These are phyloP conservation scores for Brasenia schreberi DNA, from an alignment of 164 flowering plant genomes.

Conservation along the genomic window DNA sequence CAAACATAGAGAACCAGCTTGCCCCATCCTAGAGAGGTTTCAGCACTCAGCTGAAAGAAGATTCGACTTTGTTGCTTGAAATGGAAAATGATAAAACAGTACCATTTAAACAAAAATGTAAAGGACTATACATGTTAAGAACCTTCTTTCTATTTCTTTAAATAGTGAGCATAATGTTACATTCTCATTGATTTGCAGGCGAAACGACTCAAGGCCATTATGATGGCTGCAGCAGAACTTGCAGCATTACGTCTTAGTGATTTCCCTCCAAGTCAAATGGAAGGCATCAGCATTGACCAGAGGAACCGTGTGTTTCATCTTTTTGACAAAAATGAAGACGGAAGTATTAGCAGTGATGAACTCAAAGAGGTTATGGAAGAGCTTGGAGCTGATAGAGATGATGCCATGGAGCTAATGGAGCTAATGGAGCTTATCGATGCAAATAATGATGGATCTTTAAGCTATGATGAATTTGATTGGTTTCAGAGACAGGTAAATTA, in stretches of 20 bases:
- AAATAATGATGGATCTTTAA: slow-evolving; percentile 87
- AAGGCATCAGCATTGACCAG: slow-evolving; percentile 26
- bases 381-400: slow-evolving; percentile 85
- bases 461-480: slow-evolving; percentile 80
- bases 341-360: slow-evolving; percentile 88
- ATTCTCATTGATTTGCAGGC: slow-evolving; percentile 33
- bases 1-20: no score
- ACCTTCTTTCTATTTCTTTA: no score
- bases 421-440: slow-evolving; percentile 92
- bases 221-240: slow-evolving; percentile 92
- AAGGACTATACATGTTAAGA: no score
- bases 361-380: slow-evolving; percentile 93
- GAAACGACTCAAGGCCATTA: slow-evolving; percentile 74
- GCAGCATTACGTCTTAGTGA: slow-evolving; percentile 82
- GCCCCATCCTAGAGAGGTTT: no score
- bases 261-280: slow-evolving; percentile 26
- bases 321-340: slow-evolving; percentile 96
- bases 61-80: no score
- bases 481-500: slow-evolving; percentile 69
- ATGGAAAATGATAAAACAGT: no score
- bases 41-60: no score
- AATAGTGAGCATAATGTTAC: background rate
- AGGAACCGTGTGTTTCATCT: slow-evolving; percentile 58
- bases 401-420: slow-evolving; percentile 78
- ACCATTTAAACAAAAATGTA: no score